Evolutionary conservation across 495 filamentous ascomycete genomes (phyloP).

Genomic region (Annulohypoxylon nitens): DNA sequence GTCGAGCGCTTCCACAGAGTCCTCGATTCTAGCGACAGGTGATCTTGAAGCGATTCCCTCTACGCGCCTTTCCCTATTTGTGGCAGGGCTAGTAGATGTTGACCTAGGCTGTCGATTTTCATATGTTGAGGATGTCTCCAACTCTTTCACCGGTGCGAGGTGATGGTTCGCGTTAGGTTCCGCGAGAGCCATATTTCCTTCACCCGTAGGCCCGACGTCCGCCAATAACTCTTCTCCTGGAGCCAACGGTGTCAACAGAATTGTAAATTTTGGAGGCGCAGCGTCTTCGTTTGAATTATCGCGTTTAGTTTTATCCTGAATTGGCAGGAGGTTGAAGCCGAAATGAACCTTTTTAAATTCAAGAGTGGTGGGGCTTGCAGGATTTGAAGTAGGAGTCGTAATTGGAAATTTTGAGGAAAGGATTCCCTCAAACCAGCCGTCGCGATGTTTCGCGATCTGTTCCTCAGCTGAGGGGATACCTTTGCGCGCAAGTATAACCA

Average conservation of each 20-base stretch:
- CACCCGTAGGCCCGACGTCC: conserved; percentile 10
- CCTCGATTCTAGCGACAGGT: conserved; percentile 70
- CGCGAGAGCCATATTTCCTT: conserved; percentile 38
- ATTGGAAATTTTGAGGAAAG: conserved; percentile 52
- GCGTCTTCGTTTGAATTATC: conserved; percentile 14
- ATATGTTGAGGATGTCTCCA: conserved; percentile 13
- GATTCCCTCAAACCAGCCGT: conserved; percentile 65
- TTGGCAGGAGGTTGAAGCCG: conserved; percentile 61
- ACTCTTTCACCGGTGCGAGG: conserved; percentile 30
- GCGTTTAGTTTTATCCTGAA: conserved; percentile 16
- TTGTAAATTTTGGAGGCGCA: conserved; percentile 28
- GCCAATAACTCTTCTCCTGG: conserved; percentile 29
- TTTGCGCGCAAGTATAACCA: conserved; percentile 53
- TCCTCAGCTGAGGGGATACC: conserved; percentile 53
- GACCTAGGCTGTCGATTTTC: conserved; percentile 18
- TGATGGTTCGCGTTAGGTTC: conserved; percentile 28
- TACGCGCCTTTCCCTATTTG: conserved; percentile 31
- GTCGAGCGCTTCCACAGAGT: conserved; percentile 77
- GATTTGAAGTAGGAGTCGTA: conserved; percentile 27
- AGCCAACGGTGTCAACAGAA: conserved; percentile 43
- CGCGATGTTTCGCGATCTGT: conserved; percentile 62
- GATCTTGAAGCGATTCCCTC: conserved; percentile 21
- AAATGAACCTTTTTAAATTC: conserved; percentile 54
- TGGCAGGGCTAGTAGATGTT: conserved; percentile 25
- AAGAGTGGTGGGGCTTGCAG: conserved; percentile 14